These are phyloP conservation scores for Mikania micrantha DNA, from an alignment of 129 eudicot species.

Conservation along the genomic window DNA sequence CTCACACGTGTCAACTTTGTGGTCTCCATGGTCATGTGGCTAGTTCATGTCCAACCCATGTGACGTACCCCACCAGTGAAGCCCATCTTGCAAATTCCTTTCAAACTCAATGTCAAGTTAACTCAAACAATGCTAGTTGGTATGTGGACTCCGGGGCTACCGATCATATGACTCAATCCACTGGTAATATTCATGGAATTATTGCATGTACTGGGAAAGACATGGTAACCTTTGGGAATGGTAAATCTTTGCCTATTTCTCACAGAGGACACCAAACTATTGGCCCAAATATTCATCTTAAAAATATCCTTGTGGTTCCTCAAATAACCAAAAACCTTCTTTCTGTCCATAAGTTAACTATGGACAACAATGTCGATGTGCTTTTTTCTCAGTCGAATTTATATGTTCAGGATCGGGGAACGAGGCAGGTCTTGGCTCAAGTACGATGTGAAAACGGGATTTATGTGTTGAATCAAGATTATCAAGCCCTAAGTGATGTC, in stretches of 20 bases:
- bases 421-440: too few relatives aligned
- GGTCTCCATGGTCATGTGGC: neutral
- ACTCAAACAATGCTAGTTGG: neutral
- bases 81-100: neutral
- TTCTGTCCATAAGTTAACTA: neutral
- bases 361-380: neutral
- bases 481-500: too few relatives aligned
- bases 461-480: too few relatives aligned
- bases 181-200: neutral
- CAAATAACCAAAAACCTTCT: neutral
- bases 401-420: too few relatives aligned
- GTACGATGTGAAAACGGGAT: too few relatives aligned
- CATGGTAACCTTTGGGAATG: neutral
- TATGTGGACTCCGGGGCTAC: neutral
- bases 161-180: neutral
- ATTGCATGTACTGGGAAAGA: neutral
- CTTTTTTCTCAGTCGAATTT: too few relatives aligned
- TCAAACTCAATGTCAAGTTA: neutral
- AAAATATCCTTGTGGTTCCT: slow-evolving; percentile 1
- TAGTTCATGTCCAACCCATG: neutral
- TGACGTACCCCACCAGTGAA: neutral
- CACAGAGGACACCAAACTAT: neutral
- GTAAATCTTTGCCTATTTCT: neutral
- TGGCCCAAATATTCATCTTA: neutral
- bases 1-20: neutral